phyloP scores from a whole-genome alignment of 306 rosid genomes.

The Betula pendula region DNA sequence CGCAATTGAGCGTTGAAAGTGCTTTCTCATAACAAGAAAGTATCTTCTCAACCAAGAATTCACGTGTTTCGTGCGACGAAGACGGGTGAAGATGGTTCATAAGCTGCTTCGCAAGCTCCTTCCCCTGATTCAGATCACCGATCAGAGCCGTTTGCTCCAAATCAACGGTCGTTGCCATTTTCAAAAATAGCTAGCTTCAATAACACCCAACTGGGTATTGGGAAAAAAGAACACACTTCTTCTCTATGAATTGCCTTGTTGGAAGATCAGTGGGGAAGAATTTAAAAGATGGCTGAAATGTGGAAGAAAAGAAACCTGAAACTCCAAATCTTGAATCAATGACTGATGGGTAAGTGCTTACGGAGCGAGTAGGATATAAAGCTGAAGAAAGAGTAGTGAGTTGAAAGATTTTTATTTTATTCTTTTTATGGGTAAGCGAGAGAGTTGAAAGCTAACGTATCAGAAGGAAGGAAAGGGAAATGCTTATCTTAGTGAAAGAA shows the following conservation, averaged over 20 bases:
- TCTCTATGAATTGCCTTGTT: neutral
- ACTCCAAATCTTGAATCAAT: neutral
- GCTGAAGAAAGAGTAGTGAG: neutral
- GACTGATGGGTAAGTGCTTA: neutral
- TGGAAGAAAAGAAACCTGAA: neutral
- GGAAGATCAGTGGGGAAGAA: neutral
- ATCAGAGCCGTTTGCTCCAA: slow-evolving; percentile 44
- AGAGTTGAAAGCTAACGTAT: neutral
- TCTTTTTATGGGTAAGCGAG: neutral
- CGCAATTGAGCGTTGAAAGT: slow-evolving; percentile 39
- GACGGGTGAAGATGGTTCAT: slow-evolving; percentile 35
- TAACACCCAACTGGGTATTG: slow-evolving; percentile 9
- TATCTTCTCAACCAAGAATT: slow-evolving; percentile 50
- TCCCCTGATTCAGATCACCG: slow-evolving; percentile 60
- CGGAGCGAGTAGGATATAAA: slow-evolving; percentile 10
- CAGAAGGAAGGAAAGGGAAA: neutral
- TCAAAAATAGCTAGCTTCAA: neutral
- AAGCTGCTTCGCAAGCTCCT: slow-evolving; percentile 60
- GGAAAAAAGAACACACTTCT: neutral
- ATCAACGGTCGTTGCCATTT: slow-evolving; percentile 42
- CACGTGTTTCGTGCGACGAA: slow-evolving; percentile 40
- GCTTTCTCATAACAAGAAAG: slow-evolving; percentile 57
- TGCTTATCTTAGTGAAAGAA: slow-evolving; percentile 32
- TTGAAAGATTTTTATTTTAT: neutral
- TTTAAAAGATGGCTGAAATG: neutral